Evolutionary conservation across 2,329 filamentous ascomycete genomes (phyloP).

Genomic region (Pseudocercospora eumusae): DNA sequence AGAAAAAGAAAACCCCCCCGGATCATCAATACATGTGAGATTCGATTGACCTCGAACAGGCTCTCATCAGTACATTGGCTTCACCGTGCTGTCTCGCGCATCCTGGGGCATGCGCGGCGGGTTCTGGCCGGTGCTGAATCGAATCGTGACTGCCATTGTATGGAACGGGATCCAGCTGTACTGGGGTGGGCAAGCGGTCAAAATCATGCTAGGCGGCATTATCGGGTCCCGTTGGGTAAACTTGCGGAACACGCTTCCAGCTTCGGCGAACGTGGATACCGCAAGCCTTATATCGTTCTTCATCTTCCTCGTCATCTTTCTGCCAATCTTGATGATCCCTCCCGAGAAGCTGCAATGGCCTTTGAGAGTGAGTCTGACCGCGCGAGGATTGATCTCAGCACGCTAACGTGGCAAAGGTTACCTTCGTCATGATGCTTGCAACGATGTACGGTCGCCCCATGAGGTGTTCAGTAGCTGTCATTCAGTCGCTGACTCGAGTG

Average conservation of each 20-base stretch:
- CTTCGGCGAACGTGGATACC: slow-evolving; percentile 23
- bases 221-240: slow-evolving; percentile 17
- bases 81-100: slow-evolving; percentile 38
- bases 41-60: not conserved
- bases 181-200: slow-evolving; percentile 26
- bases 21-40: not conserved
- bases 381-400: too few relatives aligned
- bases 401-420: slow-evolving; percentile 15
- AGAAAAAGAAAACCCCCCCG: not conserved
- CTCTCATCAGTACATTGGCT: slow-evolving; percentile 40
- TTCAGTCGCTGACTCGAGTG: not conserved
- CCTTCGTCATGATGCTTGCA: slow-evolving; percentile 20
- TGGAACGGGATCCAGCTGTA: slow-evolving; percentile 33
- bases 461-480: not conserved
- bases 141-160: slow-evolving; percentile 31
- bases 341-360: slow-evolving; percentile 23
- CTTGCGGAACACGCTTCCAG: slow-evolving; percentile 23
- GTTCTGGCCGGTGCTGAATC: slow-evolving; percentile 32
- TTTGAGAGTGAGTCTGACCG: not conserved
- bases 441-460: not conserved
- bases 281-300: slow-evolving; percentile 24
- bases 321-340: slow-evolving; percentile 19
- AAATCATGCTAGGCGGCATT: slow-evolving; percentile 25
- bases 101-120: slow-evolving; percentile 30
- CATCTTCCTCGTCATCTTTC: slow-evolving; percentile 21